Conservation (phyloP, 2,329 filamentous ascomycete species). For the Botryosphaeria agaves region DNA sequence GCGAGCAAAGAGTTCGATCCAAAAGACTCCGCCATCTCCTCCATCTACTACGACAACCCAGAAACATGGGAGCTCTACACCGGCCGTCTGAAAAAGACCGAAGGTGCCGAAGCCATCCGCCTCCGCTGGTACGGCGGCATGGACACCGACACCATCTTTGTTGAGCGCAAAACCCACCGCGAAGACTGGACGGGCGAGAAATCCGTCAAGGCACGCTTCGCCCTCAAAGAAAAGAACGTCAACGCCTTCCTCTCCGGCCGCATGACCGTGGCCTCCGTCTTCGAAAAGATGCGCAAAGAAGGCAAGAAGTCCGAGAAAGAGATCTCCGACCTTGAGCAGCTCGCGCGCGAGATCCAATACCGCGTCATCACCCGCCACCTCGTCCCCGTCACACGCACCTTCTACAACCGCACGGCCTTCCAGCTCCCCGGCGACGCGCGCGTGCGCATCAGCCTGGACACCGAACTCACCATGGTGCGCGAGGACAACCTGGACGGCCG, state of each 20-base stretch:
- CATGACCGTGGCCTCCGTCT: constrained; percentile 72
- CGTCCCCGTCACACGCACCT: constrained; percentile 78
- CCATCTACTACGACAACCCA: constrained; percentile 95
- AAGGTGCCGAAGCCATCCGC: constrained; percentile 91
- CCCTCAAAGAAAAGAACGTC: constrained; percentile 92
- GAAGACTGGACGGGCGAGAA: constrained; percentile 99
- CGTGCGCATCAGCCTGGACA: constrained; percentile 92
- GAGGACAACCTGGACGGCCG: constrained; percentile 87
- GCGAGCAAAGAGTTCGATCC: constrained; percentile 88
- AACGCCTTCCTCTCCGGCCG: constrained; percentile 78
- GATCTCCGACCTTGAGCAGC: constrained; percentile 76
- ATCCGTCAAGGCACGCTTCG: constrained; percentile 93
- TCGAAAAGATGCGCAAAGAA: constrained; percentile 90
- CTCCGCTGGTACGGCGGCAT: constrained; percentile 96
- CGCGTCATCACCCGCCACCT: constrained; percentile 76
- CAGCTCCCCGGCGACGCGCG: constrained; percentile 91
- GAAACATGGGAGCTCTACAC: constrained; percentile 89
- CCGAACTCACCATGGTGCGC: constrained; percentile 83
- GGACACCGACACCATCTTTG: constrained; percentile 87
- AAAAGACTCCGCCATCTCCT: constrained; percentile 86
- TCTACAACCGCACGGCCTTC: constrained; percentile 97
- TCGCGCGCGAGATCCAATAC: constrained; percentile 88
- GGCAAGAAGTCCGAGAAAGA: constrained; percentile 87
- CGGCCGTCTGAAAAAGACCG: constrained; percentile 90
- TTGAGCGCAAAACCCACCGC: constrained; percentile 93